Evolutionary conservation across 1,284 basidiomycete genomes (phyloP), one percentile per base, ranked within the genome.

Genomic region (Ceratobasidium sp.): DNA sequence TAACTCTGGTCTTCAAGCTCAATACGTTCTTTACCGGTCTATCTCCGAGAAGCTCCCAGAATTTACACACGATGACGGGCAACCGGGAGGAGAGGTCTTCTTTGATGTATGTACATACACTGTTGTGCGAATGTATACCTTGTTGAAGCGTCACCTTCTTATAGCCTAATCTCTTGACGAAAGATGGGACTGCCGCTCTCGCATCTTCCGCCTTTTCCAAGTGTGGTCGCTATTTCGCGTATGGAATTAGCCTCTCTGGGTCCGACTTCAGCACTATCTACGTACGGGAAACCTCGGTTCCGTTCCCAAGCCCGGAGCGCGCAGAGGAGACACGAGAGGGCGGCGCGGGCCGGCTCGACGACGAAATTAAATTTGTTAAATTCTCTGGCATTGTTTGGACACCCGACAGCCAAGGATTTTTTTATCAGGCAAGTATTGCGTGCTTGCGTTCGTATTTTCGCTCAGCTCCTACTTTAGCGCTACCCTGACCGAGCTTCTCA

Each of bases 341-440:
- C 13, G 55, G 55, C 12, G 26, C 26, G 4, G 55, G 4, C 3
- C 55, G 26, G 3, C n/a, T 56, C 23, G 26, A 56, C 12, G 55
- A 56, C 26, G 55, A 56, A 23, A 28, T 56, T 26, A 56, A 28
- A 26, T 93, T 90, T 83, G 92, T 94, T 81, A 95, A 95, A 83
- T 95, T 94, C 85, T 92, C 91, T 0, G 84, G 85, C 12, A 88
- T 95, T 69, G 86, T 87, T 44, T 95, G 94, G 94, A 91, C 91
- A 7, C 89, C 91, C 77, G 93, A 95, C 84, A 92, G 90, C 77
- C 91, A 91, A 80, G 94, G 94, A 0, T 95, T 95, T 84, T 94
- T 95, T 85, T 95, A 95, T 84, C 93, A 94, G 87, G 93, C 92
- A 80, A 61, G 69, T 23, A 20, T 60, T n/a, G 46, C 77, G 81